Base-by-base conservation (phyloP, 129 eudicot species). In the Chrysanthemum seticuspe region DNA sequence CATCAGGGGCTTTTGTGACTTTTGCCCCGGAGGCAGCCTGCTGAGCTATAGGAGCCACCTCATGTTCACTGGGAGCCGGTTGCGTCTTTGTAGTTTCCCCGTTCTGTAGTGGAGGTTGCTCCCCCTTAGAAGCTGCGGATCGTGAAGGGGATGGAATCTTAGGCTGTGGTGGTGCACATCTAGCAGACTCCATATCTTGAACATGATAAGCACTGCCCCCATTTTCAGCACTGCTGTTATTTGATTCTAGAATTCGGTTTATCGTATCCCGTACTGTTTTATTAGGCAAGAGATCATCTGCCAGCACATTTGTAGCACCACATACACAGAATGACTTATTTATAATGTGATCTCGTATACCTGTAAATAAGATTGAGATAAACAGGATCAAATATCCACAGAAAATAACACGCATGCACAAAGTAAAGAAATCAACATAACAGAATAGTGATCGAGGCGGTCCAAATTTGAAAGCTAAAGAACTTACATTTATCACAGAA, bases 401-500 rank as follows among this genome's bases (percentile, higher is more conserved):
- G 9, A 19, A 31, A 15, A 61, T 63, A 25, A 11, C 21, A 40
- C 1, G 3, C 2, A 14, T 67, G 48, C 14, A 13, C 19, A 27
- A 34, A 21, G 53, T 31, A 72, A 67, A 29, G 34, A 23, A 6
- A 47, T 40, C 47, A 40, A 40, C 10, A 40, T 40, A 40, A 40
- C 47, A 40, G 47, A 2, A 25, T n/a, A n/a, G 18, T 1, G 23
- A 1, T 7, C 15, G 19, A 16, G 36, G 78, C 19, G 29, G 15
- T 25, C 25, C 23, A 58, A 47, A 56, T 13, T 60, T 13, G 40
- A 76, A 34, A 47, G 62, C 66, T 4, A 40, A 57, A 9, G 23
- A 62, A 73, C 97, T 77, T 88, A 88, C 99, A 95, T 85, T 83
- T 95, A 73, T 95, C 99, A 78, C 99, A 95, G 60, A 90, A 95